Percentiles rank a stretch among this genome's conserved stretches.
phyloP scores from a whole-genome alignment of 2,329 filamentous ascomycete genomes.

The Cephalotrichum gorgonifer region DNA sequence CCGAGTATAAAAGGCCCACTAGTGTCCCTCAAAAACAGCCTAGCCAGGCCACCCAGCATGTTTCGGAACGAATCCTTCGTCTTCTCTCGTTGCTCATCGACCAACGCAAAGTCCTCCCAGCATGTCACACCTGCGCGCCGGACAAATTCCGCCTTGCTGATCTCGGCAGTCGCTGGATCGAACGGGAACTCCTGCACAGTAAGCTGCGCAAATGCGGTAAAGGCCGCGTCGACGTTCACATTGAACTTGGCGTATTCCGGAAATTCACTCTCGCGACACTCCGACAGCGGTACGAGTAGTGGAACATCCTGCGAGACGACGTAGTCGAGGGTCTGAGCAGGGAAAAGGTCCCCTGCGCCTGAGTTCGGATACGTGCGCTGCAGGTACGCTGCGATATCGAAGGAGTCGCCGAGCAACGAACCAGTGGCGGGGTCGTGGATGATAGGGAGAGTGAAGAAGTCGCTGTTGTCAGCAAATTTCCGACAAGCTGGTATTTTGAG shows the following conservation, averaged over 20 bases:
- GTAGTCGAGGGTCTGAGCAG: slow-evolving; percentile 29
- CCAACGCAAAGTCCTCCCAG: slow-evolving; percentile 32
- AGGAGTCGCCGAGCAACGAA: slow-evolving; percentile 45
- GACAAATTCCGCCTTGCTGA: slow-evolving; percentile 33
- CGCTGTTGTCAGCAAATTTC: slow-evolving; percentile 42
- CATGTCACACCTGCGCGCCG: slow-evolving; percentile 29
- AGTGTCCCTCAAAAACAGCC: slow-evolving; percentile 24
- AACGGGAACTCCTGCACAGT: slow-evolving; percentile 32
- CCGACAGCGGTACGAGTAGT: slow-evolving; percentile 26
- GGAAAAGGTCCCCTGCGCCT: slow-evolving; percentile 37
- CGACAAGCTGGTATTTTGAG: slow-evolving; percentile 39
- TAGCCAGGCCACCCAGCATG: slow-evolving; percentile 9
- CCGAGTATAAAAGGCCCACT: slow-evolving; percentile 40
- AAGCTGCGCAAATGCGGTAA: slow-evolving; percentile 33
- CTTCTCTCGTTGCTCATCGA: slow-evolving; percentile 26
- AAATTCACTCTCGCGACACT: slow-evolving; percentile 14
- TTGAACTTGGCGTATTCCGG: slow-evolving; percentile 41
- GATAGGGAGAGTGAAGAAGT: slow-evolving; percentile 52
- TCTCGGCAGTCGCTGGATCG: slow-evolving; percentile 27
- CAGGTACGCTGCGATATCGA: slow-evolving; percentile 54
- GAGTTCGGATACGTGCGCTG: slow-evolving; percentile 37
- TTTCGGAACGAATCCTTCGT: slow-evolving; percentile 26
- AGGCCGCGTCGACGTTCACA: slow-evolving; percentile 39
- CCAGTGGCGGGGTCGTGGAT: slow-evolving; percentile 33
- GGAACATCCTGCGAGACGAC: slow-evolving; percentile 11